Base-by-base conservation (phyloP, 257 asterid species). In the Avicennia marina region DNA sequence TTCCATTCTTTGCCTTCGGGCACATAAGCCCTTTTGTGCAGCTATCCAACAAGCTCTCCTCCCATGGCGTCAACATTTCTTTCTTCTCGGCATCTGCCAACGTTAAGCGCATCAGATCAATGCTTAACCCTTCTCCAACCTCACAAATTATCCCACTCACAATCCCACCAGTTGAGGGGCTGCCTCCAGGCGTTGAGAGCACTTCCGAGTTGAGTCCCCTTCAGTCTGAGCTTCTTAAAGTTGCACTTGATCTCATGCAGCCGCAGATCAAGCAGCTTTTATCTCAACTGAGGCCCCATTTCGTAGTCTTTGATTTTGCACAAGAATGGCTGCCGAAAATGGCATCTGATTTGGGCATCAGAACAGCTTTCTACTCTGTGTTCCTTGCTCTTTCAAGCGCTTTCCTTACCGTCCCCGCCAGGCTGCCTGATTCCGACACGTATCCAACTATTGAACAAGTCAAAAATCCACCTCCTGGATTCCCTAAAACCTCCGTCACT, bases 11-110 rank as follows among this genome's bases (percentile, higher is more conserved):
- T 9, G 88, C 80, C 3, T 81, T 77, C 48, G 84, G 84, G 33
- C 82, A 78, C 33, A 81, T 81, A 9, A 75, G 82, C 57, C 88
- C 88, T 21, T 75, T 81, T 32, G 84, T 77, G 25, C 84, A 81
- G 51, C 65, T 81, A 1, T 67, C 84, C 32, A 77, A 81, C 66
- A 78, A 81, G 70, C 70, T 81, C 1, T 57, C 82, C 31, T 22
- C 66, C 2, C 71, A 62, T 54, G 81, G 77, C 2, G 78, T 78
- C 47, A 47, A 41, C 21, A 46, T 77, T 5, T 77, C 88, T 1
- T 81, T 78, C 45, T 70, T 81, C 65, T 72, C 88, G 0, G 76
- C 84, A 2, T 62, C 67, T 7, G 75, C 66, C 41, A 77, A 74
- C 15, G 82, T 63, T 0, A 7, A 6, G 17, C 78, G 87, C 56